Percentiles rank a stretch among this genome's conserved stretches.
These are phyloP conservation scores for Agastache rugosa DNA, from an alignment of 257 asterid genomes.

Conservation along the genomic window DNA sequence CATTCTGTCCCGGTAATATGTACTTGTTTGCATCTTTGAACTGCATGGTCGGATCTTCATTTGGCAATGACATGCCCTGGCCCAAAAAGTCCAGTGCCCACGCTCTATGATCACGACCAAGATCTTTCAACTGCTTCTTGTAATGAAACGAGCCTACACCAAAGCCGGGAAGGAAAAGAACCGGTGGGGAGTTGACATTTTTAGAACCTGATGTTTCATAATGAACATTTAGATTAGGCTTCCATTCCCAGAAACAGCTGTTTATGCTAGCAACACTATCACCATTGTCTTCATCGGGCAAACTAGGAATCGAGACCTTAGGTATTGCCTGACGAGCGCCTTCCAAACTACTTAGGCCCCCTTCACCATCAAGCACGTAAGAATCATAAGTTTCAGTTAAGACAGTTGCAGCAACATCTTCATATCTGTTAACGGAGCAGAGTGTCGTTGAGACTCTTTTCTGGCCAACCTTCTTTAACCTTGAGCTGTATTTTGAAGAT, in stretches of 20 bases:
- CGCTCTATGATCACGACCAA: constrained; percentile 78
- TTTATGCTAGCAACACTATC: constrained; percentile 59
- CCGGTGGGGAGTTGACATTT: constrained; percentile 72
- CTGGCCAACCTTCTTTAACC: constrained; percentile 39
- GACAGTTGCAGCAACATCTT: constrained; percentile 49
- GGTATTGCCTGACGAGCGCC: constrained; percentile 52
- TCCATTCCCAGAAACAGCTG: constrained; percentile 87
- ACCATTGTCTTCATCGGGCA: constrained; percentile 64
- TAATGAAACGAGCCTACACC: constrained; percentile 98
- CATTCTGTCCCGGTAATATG: constrained; percentile 45
- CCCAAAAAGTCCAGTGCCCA: constrained; percentile 92
- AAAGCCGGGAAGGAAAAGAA: constrained; percentile 94
- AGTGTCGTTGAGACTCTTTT: constrained; percentile 32
- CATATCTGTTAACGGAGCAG: constrained; percentile 42
- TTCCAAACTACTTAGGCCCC: constrained; percentile 35
- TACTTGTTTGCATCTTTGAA: constrained; percentile 39
- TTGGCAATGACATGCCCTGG: constrained; percentile 87
- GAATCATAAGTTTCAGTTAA: constrained; percentile 49
- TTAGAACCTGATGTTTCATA: constrained; percentile 78
- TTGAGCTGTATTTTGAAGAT: constrained; percentile 37
- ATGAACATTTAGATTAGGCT: constrained; percentile 77
- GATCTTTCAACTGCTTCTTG: constrained; percentile 87
- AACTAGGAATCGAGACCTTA: constrained; percentile 75
- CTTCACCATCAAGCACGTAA: constrained; percentile 59
- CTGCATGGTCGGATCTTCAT: constrained; percentile 73